A percentile compares a stretch with the other conserved stretches of the same genome.
phyloP scores from a whole-genome alignment of 2,329 filamentous ascomycete genomes.

The Ambrosiella cleistominuta region DNA sequence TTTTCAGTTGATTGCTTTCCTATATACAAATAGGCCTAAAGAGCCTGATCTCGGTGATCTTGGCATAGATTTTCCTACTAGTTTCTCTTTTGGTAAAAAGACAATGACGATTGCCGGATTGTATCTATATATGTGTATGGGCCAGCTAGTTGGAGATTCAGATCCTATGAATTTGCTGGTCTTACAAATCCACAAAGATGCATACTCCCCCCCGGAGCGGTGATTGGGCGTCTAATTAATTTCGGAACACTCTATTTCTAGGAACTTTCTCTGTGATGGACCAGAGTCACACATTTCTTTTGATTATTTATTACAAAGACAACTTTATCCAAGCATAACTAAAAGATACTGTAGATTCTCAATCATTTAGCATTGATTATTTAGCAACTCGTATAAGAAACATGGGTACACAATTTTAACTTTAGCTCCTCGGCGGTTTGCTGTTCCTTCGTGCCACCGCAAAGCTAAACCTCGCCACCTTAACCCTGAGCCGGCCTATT shows the following conservation, averaged over 20 bases:
- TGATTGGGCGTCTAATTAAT: neutral
- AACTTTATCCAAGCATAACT: too few relatives aligned
- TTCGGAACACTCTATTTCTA: neutral
- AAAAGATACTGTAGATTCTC: too few relatives aligned
- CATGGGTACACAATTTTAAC: neutral
- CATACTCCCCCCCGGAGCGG: neutral
- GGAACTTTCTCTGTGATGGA: too few relatives aligned
- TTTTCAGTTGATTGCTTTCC: too few relatives aligned
- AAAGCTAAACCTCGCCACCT: neutral
- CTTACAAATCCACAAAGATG: neutral
- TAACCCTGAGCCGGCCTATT: neutral
- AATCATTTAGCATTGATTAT: too few relatives aligned
- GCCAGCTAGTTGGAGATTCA: neutral
- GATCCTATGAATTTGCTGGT: neutral
- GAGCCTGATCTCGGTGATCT: neutral
- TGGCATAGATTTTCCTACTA: neutral
- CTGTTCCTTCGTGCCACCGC: neutral
- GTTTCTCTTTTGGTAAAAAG: neutral
- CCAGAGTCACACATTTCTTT: too few relatives aligned
- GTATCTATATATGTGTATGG: too few relatives aligned
- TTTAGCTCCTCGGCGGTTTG: neutral
- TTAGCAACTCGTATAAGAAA: neutral
- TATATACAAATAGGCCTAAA: too few relatives aligned
- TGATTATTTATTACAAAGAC: too few relatives aligned
- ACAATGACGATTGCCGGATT: neutral